phyloP scores from a whole-genome alignment of 768 basidiomycete genomes.

The Coprinellus micaceus region DNA sequence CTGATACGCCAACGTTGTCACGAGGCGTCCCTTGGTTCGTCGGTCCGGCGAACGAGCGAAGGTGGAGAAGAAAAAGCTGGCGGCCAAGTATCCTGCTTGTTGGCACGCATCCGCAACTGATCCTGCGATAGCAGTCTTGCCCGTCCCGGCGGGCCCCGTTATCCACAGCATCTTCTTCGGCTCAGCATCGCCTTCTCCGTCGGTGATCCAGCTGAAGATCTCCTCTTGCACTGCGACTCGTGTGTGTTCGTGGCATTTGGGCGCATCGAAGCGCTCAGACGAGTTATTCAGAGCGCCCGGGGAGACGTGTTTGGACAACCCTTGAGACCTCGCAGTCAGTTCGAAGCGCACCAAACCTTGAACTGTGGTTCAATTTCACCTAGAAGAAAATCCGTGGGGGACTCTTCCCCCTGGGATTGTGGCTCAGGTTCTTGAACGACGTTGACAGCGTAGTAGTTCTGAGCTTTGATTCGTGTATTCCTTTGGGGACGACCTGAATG shows the following conservation, averaged over 20 bases:
- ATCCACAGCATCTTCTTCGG: slow-evolving; percentile 17
- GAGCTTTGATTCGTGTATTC: no score
- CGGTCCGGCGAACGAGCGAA: slow-evolving; percentile 18
- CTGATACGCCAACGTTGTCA: slow-evolving; percentile 30
- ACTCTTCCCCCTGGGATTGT: no score
- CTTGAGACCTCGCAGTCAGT: no score
- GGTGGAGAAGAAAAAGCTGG: slow-evolving; percentile 34
- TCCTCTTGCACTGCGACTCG: background rate
- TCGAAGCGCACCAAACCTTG: no score
- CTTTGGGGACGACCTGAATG: no score
- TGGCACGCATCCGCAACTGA: slow-evolving; percentile 21
- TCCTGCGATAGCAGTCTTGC: slow-evolving; percentile 26
- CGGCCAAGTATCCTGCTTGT: slow-evolving; percentile 19
- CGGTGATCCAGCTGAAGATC: background rate
- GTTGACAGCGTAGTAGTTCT: no score
- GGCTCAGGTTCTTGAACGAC: no score
- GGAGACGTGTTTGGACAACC: no score
- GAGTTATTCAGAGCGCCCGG: background rate
- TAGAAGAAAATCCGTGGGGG: no score
- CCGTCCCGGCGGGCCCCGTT: slow-evolving; percentile 23
- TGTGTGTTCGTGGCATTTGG: background rate
- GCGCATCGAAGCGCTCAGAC: background rate
- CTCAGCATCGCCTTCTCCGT: background rate
- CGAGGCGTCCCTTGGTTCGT: slow-evolving; percentile 17
- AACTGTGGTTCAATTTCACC: no score